Base-by-base conservation (phyloP, 768 basidiomycete species). In the Trametes elegans region DNA sequence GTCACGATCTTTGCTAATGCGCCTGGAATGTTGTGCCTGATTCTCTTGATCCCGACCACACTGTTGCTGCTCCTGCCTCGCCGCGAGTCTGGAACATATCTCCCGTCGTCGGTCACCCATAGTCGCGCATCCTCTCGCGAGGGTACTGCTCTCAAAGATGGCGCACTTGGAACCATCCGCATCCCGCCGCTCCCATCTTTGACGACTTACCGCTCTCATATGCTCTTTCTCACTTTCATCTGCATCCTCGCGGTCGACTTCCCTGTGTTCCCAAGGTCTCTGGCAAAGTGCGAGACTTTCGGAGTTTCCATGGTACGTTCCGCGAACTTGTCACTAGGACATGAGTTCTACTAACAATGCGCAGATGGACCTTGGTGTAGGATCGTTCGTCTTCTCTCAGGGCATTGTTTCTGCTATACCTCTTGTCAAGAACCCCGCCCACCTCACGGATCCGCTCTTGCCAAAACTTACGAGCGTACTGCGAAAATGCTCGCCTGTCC, bases 281-380 rank as follows among this genome's bases (percentile, higher is more conserved):
- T 96, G 39, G 96, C 86, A 3, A 99, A 98, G 67, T 95, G 93
- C 63, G 96, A 98, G 71, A 87, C 89, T 0, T 98, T 83, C 71
- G 96, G 97, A 0, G 90, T 92, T 1, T 97, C 94, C n/a, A 62
- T 99, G 72, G 96, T 97, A 45, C 54, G 80, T 70, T 49, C 29
- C 26, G 41, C 32, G 49, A 18, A 28, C 3, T 13, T 34, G 2
- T 32, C 5, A 2, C 4, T 31, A 31, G 3, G 21, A 9, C 26
- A 39, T 47, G 45, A 28, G 59, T 41, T 32, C 27, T 43, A 44
- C 50, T 36, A 7, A 50, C 11, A 21, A 9, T 34, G 50, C 16
- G 28, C 58, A 99, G 96, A 99, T 98, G 97, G 97, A 99, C 66
- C 71, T 94, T 11, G 97, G 97, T 10, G 96, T 98, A 2, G 97